Conservation (phyloP, 352 stramenopile species). For the Phytophthora sansomeana region DNA sequence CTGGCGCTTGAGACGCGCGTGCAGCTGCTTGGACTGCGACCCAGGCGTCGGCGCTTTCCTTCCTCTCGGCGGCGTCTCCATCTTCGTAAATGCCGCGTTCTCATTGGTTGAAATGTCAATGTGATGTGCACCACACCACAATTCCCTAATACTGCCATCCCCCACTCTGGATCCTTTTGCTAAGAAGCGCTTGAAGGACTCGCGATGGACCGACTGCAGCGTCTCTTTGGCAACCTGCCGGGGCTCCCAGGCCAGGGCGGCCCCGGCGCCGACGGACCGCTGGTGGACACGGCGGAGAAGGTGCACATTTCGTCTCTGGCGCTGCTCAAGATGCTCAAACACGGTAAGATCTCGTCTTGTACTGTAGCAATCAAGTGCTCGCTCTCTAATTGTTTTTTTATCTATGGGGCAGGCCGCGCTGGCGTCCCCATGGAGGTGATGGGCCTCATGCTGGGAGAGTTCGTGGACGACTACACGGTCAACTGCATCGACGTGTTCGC, state of each 20-base stretch:
- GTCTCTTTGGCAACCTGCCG: conserved; percentile 87
- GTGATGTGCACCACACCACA: conserved; percentile 25
- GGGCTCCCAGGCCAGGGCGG: conserved; percentile 75
- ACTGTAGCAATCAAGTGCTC: not conserved
- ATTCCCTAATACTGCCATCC: conserved; percentile 5
- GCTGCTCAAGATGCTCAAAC: conserved; percentile 99
- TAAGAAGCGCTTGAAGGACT: conserved; percentile 29
- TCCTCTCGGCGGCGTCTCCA: conserved; percentile 76
- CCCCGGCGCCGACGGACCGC: conserved; percentile 89
- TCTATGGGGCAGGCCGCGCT: conserved; percentile 75
- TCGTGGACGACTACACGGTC: conserved; percentile 99
- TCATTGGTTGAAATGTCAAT: conserved; percentile 5
- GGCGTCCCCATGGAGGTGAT: conserved; percentile 99
- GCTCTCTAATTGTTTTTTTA: conserved; percentile 1
- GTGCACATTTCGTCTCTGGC: conserved; percentile 99
- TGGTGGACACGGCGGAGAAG: conserved; percentile 98
- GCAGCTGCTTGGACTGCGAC: conserved; percentile 56
- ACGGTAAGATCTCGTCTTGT: conserved; percentile 70
- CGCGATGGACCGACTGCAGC: conserved; percentile 82
- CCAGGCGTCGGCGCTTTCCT: conserved; percentile 40
- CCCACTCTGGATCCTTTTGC: conserved; percentile 38
- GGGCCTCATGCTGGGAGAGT: conserved; percentile 99
- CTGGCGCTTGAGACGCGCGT: conserved; percentile 77
- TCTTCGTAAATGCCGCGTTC: conserved; percentile 22
- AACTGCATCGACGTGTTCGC: conserved; percentile 99